Conservation (phyloP, 1,139 yeast genomes). For the Entelexis sorbosivorans region DNA sequence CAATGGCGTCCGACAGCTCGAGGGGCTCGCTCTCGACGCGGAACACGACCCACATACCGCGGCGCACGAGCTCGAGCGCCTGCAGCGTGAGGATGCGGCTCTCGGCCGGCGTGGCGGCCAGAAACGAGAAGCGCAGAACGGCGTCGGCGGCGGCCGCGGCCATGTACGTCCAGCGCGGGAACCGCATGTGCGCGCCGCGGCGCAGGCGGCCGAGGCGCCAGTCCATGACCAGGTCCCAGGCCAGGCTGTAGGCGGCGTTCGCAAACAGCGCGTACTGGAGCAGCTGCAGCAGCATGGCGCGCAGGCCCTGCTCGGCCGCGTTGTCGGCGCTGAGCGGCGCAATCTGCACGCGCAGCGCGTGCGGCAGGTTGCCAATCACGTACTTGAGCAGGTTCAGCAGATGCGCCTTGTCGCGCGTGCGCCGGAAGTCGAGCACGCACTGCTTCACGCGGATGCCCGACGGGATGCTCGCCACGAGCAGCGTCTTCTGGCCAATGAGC, state of each 20-base stretch:
- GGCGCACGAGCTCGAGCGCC: conserved; percentile 59
- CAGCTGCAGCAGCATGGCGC: conserved; percentile 24
- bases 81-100: conserved; percentile 43
- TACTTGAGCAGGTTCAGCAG: conserved; percentile 66
- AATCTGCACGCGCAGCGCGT: conserved; percentile 18
- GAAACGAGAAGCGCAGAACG: conserved; percentile 62
- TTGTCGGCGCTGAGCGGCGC: conserved; percentile 7
- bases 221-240: conserved; percentile 84
- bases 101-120: conserved; percentile 23
- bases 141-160: conserved; percentile 50
- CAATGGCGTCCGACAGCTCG: conserved; percentile 17
- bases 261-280: conserved; percentile 34
- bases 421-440: conserved; percentile 57
- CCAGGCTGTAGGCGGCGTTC: conserved; percentile 65
- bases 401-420: conserved; percentile 44
- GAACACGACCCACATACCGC: conserved; percentile 84
- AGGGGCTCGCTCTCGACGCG: conserved; percentile 67
- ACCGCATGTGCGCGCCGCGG: conserved; percentile 25
- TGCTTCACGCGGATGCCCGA: conserved; percentile 64
- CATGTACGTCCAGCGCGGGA: conserved; percentile 38
- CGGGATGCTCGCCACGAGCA: conserved; percentile 46
- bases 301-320: not conserved
- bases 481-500: conserved; percentile 9
- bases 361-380: conserved; percentile 27
- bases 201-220: conserved; percentile 48